Conservation (phyloP, 192 early-diverging fungal species). For the Coemansia sp. region DNA sequence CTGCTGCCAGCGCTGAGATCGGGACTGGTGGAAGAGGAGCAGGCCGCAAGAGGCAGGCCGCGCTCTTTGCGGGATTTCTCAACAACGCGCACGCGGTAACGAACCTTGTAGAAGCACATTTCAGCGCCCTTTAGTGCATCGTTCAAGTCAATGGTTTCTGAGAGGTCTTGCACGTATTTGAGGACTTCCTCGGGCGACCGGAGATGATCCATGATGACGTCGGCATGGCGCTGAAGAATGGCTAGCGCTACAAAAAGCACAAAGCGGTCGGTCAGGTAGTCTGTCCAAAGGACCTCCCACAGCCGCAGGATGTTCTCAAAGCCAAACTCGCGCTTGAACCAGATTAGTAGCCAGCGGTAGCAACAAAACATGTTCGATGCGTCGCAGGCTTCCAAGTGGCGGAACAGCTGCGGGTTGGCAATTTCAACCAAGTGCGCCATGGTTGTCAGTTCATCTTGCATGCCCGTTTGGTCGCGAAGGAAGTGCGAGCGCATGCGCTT, state of each 20-base stretch:
- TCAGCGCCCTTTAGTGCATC: conserved; percentile 76
- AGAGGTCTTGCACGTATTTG: conserved; percentile 89
- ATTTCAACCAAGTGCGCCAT: conserved; percentile 81
- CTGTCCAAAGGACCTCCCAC: conserved; percentile 86
- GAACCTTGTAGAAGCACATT: conserved; percentile 59
- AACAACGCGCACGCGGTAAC: conserved; percentile 28
- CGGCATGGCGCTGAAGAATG: conserved; percentile 85
- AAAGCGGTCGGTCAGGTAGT: conserved; percentile 72
- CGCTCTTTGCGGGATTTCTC: conserved; percentile 21
- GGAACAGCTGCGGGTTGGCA: conserved; percentile 78
- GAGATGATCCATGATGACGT: conserved; percentile 73
- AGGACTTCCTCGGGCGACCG: conserved; percentile 87
- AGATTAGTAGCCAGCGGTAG: conserved; percentile 95
- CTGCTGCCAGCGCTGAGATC: background rate
- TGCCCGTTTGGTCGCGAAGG: conserved; percentile 86
- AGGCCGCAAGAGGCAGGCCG: conserved; percentile 14
- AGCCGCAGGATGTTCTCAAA: conserved; percentile 77
- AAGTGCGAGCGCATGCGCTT: conserved; percentile 89
- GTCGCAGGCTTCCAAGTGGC: conserved; percentile 73
- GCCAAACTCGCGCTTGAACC: conserved; percentile 95
- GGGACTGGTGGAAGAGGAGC: background rate
- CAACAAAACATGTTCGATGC: conserved; percentile 93
- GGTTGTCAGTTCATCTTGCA: conserved; percentile 81
- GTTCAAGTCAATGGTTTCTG: conserved; percentile 69
- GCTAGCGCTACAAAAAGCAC: conserved; percentile 93